Evolutionary conservation across 1,139 yeast species (phyloP), one percentile per base, ranked within the genome.

Genomic region (Torulaspora pretoriensis): DNA sequence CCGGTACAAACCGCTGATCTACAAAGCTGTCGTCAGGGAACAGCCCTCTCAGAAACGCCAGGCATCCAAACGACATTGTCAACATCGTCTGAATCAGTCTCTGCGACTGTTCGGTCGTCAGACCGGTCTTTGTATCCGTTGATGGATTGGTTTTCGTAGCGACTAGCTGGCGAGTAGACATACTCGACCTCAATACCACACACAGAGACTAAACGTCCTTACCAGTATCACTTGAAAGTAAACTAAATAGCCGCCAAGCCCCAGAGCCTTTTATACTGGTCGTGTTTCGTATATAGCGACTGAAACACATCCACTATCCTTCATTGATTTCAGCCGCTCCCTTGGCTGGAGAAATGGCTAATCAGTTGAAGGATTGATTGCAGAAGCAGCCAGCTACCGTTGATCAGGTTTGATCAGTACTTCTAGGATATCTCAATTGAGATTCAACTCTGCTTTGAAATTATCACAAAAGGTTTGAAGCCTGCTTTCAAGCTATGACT

Each of bases 31-130:
- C 71, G 45, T 77, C 80, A 5, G 72, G 73, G 48, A 78, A 77
- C 14, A 77, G 56, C 2, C 77, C 76, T 47, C 83, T 63, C 22
- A 77, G 57, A 52, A 69, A 77, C 1, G 78, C 71, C n/a, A 77
- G 63, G 51, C 80, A 74, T 1, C 80, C 77, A 49, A 77, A 64
- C 0, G 78, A 71, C 68, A 74, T 72, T 3, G 67, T 61, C 24
- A 75, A 54, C 61, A 74, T 65, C 3, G 75, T 69, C 38, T 73
- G 71, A 3, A 74, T 62, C 45, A 73, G 55, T 49, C 65, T 67
- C 46, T 70, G 72, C 6, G 73, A 68, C 51, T 71, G 72, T 26
- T 62, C 62, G 1, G 55, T 49, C 1, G 64, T 56, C 3, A 62
- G 52, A 13, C 44, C 46, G 9, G 61, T 55, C 42, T 54, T 50